A percentile compares a stretch with the other conserved stretches of the same genome.
These are phyloP conservation scores for Ophiorrhiza pumila DNA, from an alignment of 257 asterid genomes.

Conservation along the genomic window DNA sequence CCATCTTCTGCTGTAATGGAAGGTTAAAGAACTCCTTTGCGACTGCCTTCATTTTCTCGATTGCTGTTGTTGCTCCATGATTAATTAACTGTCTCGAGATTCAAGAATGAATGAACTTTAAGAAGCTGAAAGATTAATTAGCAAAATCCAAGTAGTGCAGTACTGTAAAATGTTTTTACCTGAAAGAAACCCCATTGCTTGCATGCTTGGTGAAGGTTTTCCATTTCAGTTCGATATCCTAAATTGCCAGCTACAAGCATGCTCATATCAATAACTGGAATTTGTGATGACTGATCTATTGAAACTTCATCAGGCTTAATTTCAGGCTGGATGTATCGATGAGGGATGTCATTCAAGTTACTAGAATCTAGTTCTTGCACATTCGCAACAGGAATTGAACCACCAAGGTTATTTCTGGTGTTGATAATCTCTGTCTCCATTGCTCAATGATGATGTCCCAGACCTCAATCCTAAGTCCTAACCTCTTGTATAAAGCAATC, in stretches of 20 bases:
- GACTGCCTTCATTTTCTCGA: conserved; percentile 38
- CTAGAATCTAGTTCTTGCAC: conserved; percentile 33
- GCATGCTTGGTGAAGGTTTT: conserved; percentile 30
- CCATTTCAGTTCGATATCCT: conserved; percentile 17
- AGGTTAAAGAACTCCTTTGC: conserved; percentile 35
- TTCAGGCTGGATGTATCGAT: conserved; percentile 27
- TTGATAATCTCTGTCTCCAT: background rate
- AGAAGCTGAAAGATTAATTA: no score
- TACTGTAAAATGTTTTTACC: no score
- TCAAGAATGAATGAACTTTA: background rate
- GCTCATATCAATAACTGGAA: conserved; percentile 31
- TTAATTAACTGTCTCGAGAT: conserved; percentile 25
- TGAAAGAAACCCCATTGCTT: conserved; percentile 37
- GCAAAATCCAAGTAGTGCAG: no score
- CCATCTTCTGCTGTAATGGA: conserved; percentile 33
- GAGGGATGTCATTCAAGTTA: conserved; percentile 21
- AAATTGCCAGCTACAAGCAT: conserved; percentile 11
- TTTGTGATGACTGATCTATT: conserved; percentile 16
- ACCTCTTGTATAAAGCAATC: background rate
- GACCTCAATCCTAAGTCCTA: background rate
- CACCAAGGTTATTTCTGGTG: conserved; percentile 14
- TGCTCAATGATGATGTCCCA: background rate
- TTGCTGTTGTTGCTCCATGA: conserved; percentile 27
- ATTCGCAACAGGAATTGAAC: conserved; percentile 27
- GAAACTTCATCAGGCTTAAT: conserved; percentile 19